Conservation (phyloP, 768 basidiomycete genomes). For the Hypsizygus marmoreus region DNA sequence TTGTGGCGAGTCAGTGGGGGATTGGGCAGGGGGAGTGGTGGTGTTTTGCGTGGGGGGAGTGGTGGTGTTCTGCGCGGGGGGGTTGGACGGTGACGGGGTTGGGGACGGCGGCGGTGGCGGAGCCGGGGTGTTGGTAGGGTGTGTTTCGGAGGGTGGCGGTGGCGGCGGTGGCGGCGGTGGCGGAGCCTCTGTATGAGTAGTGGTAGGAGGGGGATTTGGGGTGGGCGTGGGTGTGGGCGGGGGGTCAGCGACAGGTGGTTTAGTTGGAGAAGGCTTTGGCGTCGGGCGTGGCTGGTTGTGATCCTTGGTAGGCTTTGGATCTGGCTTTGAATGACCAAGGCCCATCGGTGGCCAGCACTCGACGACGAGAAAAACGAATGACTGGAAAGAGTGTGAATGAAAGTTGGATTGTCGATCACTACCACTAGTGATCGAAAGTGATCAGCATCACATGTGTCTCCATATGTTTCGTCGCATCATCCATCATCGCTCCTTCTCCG, state of each 20-base stretch:
- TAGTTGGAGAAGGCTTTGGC: too few species aligned
- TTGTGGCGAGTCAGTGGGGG: neutral
- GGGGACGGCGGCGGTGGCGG: neutral
- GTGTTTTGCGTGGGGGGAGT: neutral
- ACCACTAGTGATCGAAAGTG: neutral
- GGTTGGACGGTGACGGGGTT: neutral
- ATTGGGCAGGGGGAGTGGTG: neutral
- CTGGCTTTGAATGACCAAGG: too few species aligned
- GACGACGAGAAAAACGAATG: too few species aligned
- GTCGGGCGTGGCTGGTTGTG: too few species aligned
- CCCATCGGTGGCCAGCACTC: too few species aligned
- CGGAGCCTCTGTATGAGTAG: too few species aligned
- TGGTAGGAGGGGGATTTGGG: too few species aligned
- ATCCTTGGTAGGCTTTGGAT: too few species aligned
- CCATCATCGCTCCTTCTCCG: constrained; percentile 19
- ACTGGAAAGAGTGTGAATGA: too few species aligned
- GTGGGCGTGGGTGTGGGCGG: too few species aligned
- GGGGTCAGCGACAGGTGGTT: too few species aligned
- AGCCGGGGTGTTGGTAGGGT: neutral
- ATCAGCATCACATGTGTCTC: constrained; percentile 5
- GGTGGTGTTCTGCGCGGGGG: neutral
- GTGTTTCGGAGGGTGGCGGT: neutral
- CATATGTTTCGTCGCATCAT: constrained; percentile 17
- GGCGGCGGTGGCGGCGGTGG: neutral
- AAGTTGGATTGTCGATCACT: too few species aligned